Evolutionary conservation across 768 basidiomycete species (phyloP), one percentile per base, ranked within the genome.

Genomic region (Nidularia pulvinata): DNA sequence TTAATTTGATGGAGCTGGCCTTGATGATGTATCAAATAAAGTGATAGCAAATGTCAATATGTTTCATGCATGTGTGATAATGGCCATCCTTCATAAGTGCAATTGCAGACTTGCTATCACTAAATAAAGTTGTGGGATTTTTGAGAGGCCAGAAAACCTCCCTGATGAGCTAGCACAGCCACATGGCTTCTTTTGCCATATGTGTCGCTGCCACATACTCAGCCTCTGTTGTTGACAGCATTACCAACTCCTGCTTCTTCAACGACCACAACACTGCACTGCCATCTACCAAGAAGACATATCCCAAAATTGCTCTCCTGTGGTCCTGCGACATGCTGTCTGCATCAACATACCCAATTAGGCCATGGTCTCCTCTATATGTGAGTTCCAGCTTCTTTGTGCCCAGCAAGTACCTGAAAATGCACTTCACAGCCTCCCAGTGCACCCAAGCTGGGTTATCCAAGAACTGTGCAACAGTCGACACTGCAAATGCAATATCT

Each of bases 191-290:
- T 51, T 51, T 36, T 11, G 34, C 50, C 2, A 35, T 35, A 1
- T 7, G 19, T 11, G 4, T 32, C 7, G 2, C 35, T 7, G 35
- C 50, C 7, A 51, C 50, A 43, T 39, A 51, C 25, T 51, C 50
- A 34, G 50, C 33, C 30, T 51, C 50, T 16, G 50, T 51, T 13
- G 50, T 39, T n/a, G 50, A 51, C 25, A 39, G 39, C 22, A 36
- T 30, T 13, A 51, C 2, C 22, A 51, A 10, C 4, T 33, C 7
- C 32, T 51, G 50, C 14, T 16, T n/a, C 35, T 51, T 51, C 3
- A 4, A 39, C 4, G 14, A 7, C 50, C 50, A 51, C 7, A 33
- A 7, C 9, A 51, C 36, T 11, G 36, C 50, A 42, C 13, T 16
- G 11, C 39, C 16, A 11, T 11, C 11, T 11, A 16, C 39, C 11